Evolutionary conservation across 2,329 filamentous ascomycete genomes (phyloP).

Genomic region (Apiospora koreana): DNA sequence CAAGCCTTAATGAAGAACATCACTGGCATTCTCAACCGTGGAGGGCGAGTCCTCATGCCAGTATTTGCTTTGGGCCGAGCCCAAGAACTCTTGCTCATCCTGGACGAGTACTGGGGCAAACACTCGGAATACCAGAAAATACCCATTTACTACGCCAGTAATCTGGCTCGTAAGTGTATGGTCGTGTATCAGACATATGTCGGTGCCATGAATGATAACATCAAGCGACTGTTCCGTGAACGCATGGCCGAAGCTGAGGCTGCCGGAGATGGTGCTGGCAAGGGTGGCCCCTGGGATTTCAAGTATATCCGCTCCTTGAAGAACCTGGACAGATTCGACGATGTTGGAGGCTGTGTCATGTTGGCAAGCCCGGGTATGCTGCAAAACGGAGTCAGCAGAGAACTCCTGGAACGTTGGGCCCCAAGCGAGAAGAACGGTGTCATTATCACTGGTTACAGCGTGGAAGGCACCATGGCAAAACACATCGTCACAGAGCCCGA

Average conservation of each 20-base stretch:
- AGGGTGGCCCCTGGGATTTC: conserved; percentile 94
- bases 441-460: conserved; percentile 96
- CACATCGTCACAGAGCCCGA: conserved; percentile 94
- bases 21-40: conserved; percentile 85
- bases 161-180: conserved; percentile 95
- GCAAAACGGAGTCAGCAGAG: conserved; percentile 91
- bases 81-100: conserved; percentile 88
- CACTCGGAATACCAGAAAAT: conserved; percentile 86
- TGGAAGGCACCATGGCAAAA: conserved; percentile 98
- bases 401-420: conserved; percentile 92
- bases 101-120: conserved; percentile 95
- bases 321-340: conserved; percentile 92
- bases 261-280: conserved; percentile 70
- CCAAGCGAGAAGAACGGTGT: conserved; percentile 97
- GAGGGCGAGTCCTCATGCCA: conserved; percentile 89
- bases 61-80: conserved; percentile 94
- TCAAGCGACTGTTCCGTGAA: conserved; percentile 91
- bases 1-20: conserved; percentile 95
- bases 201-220: conserved; percentile 98
- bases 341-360: conserved; percentile 95
- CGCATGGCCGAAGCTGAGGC: conserved; percentile 89
- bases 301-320: conserved; percentile 90
- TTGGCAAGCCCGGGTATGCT: conserved; percentile 97
- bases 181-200: conserved; percentile 98
- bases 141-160: conserved; percentile 97